A percentile compares a stretch with the other conserved stretches of the same genome.
These are phyloP conservation scores for Yarrowia porcina DNA, from an alignment of 805 yeast genomes.

Conservation along the genomic window DNA sequence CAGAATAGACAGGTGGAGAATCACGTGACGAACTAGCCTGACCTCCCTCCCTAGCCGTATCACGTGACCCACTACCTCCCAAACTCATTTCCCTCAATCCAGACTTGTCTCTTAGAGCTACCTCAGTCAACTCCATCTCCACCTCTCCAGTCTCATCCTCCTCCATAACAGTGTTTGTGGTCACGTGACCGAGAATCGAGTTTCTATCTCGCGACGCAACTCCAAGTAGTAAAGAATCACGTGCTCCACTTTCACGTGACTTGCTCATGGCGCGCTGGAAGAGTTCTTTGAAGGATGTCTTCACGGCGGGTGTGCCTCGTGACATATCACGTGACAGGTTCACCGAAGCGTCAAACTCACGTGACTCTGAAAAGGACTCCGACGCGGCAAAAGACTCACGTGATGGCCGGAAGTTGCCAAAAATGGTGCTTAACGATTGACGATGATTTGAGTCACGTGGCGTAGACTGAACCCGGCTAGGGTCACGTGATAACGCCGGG, in stretches of 20 bases:
- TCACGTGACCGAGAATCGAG: neutral
- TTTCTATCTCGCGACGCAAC: neutral
- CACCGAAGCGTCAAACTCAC: neutral
- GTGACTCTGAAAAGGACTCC: constrained; percentile 11
- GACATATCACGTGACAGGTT: neutral
- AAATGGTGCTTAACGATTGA: neutral
- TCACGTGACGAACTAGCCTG: no score
- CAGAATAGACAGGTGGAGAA: neutral
- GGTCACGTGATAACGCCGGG: no score
- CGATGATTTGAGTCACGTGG: neutral
- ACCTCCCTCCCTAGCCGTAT: no score
- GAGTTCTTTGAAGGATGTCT: constrained; percentile 8
- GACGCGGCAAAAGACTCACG: neutral
- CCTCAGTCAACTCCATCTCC: constrained; percentile 10
- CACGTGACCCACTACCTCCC: neutral
- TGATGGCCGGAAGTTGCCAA: constrained; percentile 20
- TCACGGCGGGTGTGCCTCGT: neutral
- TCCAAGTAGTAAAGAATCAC: neutral
- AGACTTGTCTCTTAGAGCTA: neutral
- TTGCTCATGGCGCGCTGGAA: constrained; percentile 17
- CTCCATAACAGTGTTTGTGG: neutral
- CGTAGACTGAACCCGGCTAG: no score
- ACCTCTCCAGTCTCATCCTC: neutral
- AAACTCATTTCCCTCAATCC: neutral
- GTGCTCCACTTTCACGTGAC: constrained; percentile 1